phyloP scores from a whole-genome alignment of 805 yeast genomes.

The Cyberlindnera euphorbiae region DNA sequence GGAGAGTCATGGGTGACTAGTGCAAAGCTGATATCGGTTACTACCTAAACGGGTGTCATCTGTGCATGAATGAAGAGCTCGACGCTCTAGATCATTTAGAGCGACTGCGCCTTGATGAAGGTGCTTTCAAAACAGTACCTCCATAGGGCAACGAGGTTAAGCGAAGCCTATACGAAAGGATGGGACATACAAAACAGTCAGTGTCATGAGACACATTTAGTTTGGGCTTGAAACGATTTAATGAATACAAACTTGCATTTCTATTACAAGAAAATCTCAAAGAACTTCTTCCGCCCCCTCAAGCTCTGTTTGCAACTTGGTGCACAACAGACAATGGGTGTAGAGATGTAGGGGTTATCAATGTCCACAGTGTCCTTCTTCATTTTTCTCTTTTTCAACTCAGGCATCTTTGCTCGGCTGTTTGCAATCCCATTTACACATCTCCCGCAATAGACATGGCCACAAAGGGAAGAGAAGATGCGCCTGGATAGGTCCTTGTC shows the following conservation, averaged over 20 bases:
- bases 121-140: too few relatives aligned
- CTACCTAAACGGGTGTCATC: constrained; percentile 13
- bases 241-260: neutral
- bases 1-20: constrained; percentile 19
- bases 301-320: constrained; percentile 41
- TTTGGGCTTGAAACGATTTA: too few relatives aligned
- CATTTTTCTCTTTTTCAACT: constrained; percentile 15
- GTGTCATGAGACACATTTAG: too few relatives aligned
- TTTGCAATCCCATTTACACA: constrained; percentile 67
- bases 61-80: constrained; percentile 6
- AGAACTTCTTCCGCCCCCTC: constrained; percentile 44
- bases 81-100: neutral
- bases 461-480: constrained; percentile 66
- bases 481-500: constrained; percentile 62
- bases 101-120: too few relatives aligned
- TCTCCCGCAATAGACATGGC: constrained; percentile 83
- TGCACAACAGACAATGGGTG: constrained; percentile 59
- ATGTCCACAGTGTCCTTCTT: constrained; percentile 17
- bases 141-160: too few relatives aligned
- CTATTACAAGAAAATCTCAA: constrained; percentile 40
- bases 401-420: constrained; percentile 24
- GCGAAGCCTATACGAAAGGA: neutral
- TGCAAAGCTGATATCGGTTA: constrained; percentile 21
- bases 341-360: constrained; percentile 38
- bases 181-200: too few relatives aligned